Conservation (phyloP, 2,329 filamentous ascomycete genomes). For the Phialophora macrospora region DNA sequence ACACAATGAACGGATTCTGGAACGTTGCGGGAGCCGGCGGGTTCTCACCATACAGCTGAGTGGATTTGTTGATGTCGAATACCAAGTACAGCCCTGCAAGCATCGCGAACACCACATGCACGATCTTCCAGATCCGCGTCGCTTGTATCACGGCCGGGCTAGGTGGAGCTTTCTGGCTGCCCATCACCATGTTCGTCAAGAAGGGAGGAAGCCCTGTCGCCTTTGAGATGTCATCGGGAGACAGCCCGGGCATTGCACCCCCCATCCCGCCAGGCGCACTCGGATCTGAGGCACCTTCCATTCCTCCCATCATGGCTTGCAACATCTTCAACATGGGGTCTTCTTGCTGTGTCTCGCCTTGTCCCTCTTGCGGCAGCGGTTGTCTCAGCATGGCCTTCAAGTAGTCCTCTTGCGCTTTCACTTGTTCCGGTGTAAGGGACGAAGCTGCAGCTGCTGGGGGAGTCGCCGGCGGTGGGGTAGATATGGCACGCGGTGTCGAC, state of each 20-base stretch:
- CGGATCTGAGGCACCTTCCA: slow-evolving; percentile 28
- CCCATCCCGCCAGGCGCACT: slow-evolving; percentile 28
- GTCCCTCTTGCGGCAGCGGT: slow-evolving; percentile 35
- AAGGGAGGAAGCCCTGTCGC: slow-evolving; percentile 40
- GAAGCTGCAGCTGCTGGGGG: slow-evolving; percentile 22
- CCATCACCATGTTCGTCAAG: slow-evolving; percentile 47
- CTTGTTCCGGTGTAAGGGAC: slow-evolving; percentile 39
- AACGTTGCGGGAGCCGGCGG: slow-evolving; percentile 53
- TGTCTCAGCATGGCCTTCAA: slow-evolving; percentile 39
- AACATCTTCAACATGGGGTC: slow-evolving; percentile 62
- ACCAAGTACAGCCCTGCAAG: slow-evolving; percentile 60
- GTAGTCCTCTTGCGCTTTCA: slow-evolving; percentile 50
- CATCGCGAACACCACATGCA: slow-evolving; percentile 65
- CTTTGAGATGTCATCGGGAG: slow-evolving; percentile 38
- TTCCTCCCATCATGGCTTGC: slow-evolving; percentile 55
- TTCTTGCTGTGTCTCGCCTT: slow-evolving; percentile 48
- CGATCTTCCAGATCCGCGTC: slow-evolving; percentile 58
- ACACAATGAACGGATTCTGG: slow-evolving; percentile 53
- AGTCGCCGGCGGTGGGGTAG: slow-evolving; percentile 38
- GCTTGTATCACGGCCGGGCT: slow-evolving; percentile 46
- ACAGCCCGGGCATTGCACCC: slow-evolving; percentile 29
- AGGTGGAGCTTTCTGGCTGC: slow-evolving; percentile 46
- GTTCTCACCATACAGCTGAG: slow-evolving; percentile 46
- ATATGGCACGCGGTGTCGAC: slow-evolving; percentile 41
- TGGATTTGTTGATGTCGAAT: slow-evolving; percentile 45